phyloP scores from a whole-genome alignment of 1,139 yeast genomes.

The Protomyces inundatus region DNA sequence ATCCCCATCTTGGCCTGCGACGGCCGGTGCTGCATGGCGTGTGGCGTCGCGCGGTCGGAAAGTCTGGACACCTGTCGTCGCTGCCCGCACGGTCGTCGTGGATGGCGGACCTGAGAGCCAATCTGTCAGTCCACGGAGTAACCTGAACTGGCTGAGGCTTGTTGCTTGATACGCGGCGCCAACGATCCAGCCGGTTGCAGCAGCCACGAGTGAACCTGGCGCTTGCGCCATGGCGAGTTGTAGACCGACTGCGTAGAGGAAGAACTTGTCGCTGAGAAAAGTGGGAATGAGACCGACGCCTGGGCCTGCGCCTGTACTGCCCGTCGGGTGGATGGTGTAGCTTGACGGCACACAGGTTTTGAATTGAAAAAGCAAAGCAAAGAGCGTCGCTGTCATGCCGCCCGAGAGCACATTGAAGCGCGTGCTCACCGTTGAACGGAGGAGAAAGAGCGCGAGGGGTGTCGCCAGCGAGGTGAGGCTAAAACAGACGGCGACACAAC shows the following conservation, averaged over 20 bases:
- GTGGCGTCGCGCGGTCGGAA: not conserved
- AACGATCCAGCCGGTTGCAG: constrained; percentile 54
- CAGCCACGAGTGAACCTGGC: constrained; percentile 48
- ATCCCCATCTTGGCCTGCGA: not conserved
- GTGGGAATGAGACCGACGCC: not conserved
- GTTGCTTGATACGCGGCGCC: constrained; percentile 45
- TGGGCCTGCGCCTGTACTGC: not conserved
- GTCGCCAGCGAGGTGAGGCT: constrained; percentile 27
- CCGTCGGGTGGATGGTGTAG: constrained; percentile 40
- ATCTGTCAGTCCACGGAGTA: not conserved
- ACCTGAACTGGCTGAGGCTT: not conserved
- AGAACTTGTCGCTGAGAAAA: constrained; percentile 50
- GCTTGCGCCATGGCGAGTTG: constrained; percentile 50
- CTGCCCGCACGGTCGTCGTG: not conserved
- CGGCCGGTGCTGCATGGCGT: not conserved
- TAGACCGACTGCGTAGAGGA: constrained; percentile 50
- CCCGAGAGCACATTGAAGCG: constrained; percentile 41
- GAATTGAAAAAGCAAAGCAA: constrained; percentile 57
- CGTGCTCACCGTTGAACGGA: not conserved
- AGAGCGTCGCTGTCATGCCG: constrained; percentile 61
- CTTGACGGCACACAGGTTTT: constrained; percentile 55
- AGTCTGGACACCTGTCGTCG: not conserved
- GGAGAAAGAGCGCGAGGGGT: constrained; percentile 25
- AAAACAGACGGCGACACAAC: constrained; percentile 27
- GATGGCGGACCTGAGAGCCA: not conserved